Evolutionary conservation across 2,329 filamentous ascomycete genomes (phyloP), one percentile per base, ranked within the genome.

Genomic region (Aspergillus oerlinghausenensis): DNA sequence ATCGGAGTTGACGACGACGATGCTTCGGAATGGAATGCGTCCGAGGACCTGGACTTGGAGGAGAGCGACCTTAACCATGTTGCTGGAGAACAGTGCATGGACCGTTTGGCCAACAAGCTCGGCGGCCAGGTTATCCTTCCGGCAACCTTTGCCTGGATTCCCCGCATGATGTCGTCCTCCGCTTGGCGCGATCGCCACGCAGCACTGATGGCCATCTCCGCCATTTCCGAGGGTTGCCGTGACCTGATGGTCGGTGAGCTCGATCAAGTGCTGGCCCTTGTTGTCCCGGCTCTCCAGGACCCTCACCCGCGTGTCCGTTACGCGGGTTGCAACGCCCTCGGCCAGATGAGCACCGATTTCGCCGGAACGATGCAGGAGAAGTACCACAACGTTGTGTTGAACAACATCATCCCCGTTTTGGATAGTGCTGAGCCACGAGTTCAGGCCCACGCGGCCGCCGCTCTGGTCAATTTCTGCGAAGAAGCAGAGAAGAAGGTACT

Each of bases 271-370:
- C 82, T 99, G 50, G 91, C 96, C 62, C 82, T 99, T 55, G 93
- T 99, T n/a, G 86, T 97, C 51, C 94, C 94, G 17, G 89, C 93
- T 38, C 82, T 99, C 38, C 87, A 88, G 66, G 93, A 99, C 70
- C 84, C 89, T 42, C 94, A 99, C 70, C 90, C 94, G 43, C 90
- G 94, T 70, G 94, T 99, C 55, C 88, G 93, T 67, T 99, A 95
- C 87, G 94, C 94, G 52, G 94, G 92, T 35, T 99, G 94, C 80
- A 97, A 99, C 70, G 94, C 94, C 45, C 83, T 99, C n/a, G 94
- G 94, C 28, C 94, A 99, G 75, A 99, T 99, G 94, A 97, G 93
- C 78, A 99, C 94, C 32, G 94, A 99, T 71, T 99, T 99, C 73
- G 93, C 95, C 11, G 92, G 92, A 11, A 95, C 89, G 10, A 97